phyloP scores from a whole-genome alignment of 768 basidiomycete species.

The Ramaria sp. region DNA sequence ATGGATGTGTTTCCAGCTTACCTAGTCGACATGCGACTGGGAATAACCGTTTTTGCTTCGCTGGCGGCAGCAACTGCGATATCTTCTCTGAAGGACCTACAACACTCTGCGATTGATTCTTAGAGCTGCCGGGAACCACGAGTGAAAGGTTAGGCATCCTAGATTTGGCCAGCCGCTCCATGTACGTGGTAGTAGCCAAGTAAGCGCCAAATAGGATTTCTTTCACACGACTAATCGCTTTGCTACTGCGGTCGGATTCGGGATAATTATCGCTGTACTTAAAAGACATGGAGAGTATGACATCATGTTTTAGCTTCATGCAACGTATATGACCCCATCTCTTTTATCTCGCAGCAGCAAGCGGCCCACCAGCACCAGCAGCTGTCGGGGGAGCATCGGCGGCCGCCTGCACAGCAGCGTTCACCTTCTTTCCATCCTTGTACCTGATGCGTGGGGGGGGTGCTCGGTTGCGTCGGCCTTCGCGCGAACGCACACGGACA shows the following conservation, averaged over 20 bases:
- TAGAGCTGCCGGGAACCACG: background rate
- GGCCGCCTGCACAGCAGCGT: conserved; percentile 89
- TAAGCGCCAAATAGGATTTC: too few relatives aligned
- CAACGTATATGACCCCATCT: background rate
- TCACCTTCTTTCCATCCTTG: conserved; percentile 95
- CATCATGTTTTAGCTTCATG: too few relatives aligned
- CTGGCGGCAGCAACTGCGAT: background rate
- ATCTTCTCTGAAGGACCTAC: background rate
- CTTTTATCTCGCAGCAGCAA: background rate
- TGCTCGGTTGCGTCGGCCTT: conserved; percentile 93
- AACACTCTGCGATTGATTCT: background rate
- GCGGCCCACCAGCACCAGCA: conserved; percentile 7
- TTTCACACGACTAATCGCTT: too few relatives aligned
- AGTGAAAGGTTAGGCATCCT: background rate
- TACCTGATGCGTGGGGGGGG: conserved; percentile 93
- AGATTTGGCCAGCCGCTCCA: background rate
- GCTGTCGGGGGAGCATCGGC: conserved; percentile 69
- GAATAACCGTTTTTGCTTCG: conserved; percentile 7
- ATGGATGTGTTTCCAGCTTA: background rate
- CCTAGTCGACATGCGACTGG: conserved; percentile 9
- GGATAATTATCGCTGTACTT: too few relatives aligned
- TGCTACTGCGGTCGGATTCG: too few relatives aligned
- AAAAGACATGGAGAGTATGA: too few relatives aligned
- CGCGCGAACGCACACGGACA: conserved; percentile 93
- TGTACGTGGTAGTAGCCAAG: background rate